Percentiles rank a stretch among this genome's conserved stretches.
These are phyloP conservation scores for Cercospora brassicicola DNA, from an alignment of 2,329 filamentous ascomycete species.

Conservation along the genomic window DNA sequence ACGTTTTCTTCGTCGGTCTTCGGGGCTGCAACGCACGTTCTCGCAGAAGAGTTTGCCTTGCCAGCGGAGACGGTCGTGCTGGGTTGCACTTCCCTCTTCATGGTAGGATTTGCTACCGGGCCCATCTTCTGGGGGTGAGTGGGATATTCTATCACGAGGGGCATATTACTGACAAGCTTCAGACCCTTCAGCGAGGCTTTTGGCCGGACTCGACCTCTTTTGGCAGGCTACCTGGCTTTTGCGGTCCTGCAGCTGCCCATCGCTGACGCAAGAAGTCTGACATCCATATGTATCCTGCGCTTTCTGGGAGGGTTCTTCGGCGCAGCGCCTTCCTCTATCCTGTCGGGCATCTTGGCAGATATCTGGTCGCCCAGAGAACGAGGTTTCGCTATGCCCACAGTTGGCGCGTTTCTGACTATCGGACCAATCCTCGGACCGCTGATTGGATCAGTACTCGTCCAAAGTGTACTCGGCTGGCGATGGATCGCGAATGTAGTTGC, in stretches of 20 bases:
- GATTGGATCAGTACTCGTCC: constrained; percentile 43
- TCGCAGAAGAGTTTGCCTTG: constrained; percentile 12
- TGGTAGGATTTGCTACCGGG: constrained; percentile 61
- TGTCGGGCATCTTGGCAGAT: constrained; percentile 49
- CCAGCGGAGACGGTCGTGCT: constrained; percentile 15
- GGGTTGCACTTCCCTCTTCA: constrained; percentile 60
- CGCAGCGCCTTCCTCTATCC: constrained; percentile 46
- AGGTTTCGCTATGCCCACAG: constrained; percentile 59
- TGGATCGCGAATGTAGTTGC: constrained; percentile 48
- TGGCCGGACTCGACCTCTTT: constrained; percentile 45
- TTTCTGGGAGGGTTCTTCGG: constrained; percentile 48
- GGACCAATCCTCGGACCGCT: constrained; percentile 63
- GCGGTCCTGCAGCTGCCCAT: constrained; percentile 44
- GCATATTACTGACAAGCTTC: background rate
- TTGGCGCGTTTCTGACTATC: constrained; percentile 66
- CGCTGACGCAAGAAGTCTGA: constrained; percentile 46
- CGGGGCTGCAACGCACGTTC: constrained; percentile 10
- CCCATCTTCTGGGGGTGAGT: constrained; percentile 42
- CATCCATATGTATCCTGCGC: constrained; percentile 47
- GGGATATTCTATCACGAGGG: background rate
- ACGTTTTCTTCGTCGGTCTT: constrained; percentile 21
- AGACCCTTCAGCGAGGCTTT: constrained; percentile 58
- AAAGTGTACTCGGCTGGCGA: constrained; percentile 44
- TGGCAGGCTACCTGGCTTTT: constrained; percentile 39
- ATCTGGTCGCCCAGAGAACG: constrained; percentile 45